Base-by-base conservation (phyloP, 208 protist species). In the Leishmania mexicana region DNA sequence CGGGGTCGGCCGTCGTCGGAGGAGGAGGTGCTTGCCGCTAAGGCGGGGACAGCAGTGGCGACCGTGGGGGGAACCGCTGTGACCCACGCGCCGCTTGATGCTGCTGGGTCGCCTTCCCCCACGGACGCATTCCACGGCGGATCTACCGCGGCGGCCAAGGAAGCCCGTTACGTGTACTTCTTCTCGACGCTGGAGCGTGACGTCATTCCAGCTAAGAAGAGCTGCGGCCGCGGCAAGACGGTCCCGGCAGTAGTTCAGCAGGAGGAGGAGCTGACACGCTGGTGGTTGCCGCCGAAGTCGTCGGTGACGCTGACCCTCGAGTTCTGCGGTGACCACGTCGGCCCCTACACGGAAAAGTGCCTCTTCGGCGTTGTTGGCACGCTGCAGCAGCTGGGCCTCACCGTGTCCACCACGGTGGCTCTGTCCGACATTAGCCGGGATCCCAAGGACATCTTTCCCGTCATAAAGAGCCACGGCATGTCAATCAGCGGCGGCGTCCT, bases 341-440 rank as follows among this genome's bases (percentile, higher is more conserved):
- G 89, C 38, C 64, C 78, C 47, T 83, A 89, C 80, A 38, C 53
- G 2, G 76, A 81, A 54, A 58, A 58, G 35, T 92, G 95, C 81
- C 49, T 88, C n/a, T 98, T 98, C 87, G 95, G 93, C 70, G 82
- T 98, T 11, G 90, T 92, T 47, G 96, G 95, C 68, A 89, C 89
- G 35, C 74, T 84, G 81, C 94, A 98, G 81, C 78, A 85, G 54
- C 57, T 96, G n/a, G 60, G 77, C 31, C 75, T 98, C 13, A 83
- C 78, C 11, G 87, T 94, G 28, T 62, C 86, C 42, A 91, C 89
- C 5, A 75, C 85, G 13, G 89, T 87, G 19, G 89, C 87, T 19
- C 91, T 97, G 60, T 96, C 98, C 3, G 93, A 97, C 81, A 97
- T 99, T 49, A 84, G 78, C 64, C 90, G 93, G 15, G 96, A 98